Percentiles rank a stretch among this genome's conserved stretches.
Evolutionary conservation across 2,329 filamentous ascomycete species (phyloP).

Genomic region (Truncatella angustata): DNA sequence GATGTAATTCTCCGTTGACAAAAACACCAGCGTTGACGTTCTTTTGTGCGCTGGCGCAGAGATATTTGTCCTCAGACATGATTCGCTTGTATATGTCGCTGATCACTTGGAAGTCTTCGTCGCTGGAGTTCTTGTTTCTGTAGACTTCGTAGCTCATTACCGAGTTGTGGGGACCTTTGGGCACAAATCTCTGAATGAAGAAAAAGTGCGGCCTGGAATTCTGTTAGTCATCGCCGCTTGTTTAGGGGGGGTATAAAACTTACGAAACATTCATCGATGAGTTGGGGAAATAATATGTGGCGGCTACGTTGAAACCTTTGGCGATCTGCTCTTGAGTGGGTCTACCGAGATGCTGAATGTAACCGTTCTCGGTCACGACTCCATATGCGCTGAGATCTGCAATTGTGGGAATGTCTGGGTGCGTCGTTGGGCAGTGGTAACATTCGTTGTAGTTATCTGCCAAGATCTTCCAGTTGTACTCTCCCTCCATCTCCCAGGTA

Average conservation of each 20-base stretch:
- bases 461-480: slow-evolving; percentile 44
- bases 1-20: slow-evolving; percentile 62
- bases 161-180: slow-evolving; percentile 46
- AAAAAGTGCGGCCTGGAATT: slow-evolving; percentile 55
- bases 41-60: slow-evolving; percentile 57
- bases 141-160: slow-evolving; percentile 63
- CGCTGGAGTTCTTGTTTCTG: slow-evolving; percentile 58
- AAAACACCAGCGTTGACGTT: slow-evolving; percentile 63
- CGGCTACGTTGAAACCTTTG: slow-evolving; percentile 42
- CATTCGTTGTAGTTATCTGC: slow-evolving; percentile 51
- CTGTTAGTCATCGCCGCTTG: neutral
- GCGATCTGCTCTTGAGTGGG: slow-evolving; percentile 46
- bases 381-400: slow-evolving; percentile 35
- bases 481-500: slow-evolving; percentile 36
- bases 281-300: slow-evolving; percentile 51
- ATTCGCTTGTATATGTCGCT: slow-evolving; percentile 61
- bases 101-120: slow-evolving; percentile 57
- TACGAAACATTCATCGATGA: slow-evolving; percentile 49
- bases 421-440: slow-evolving; percentile 48
- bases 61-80: slow-evolving; percentile 63
- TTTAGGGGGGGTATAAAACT: slow-evolving; percentile 25
- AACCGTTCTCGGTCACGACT: slow-evolving; percentile 45
- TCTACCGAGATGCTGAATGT: slow-evolving; percentile 50
- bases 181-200: slow-evolving; percentile 62
- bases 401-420: slow-evolving; percentile 43